Evolutionary conservation across 495 filamentous ascomycete genomes (phyloP), one percentile per base, ranked within the genome.

Genomic region (Articulospora tetracladia): DNA sequence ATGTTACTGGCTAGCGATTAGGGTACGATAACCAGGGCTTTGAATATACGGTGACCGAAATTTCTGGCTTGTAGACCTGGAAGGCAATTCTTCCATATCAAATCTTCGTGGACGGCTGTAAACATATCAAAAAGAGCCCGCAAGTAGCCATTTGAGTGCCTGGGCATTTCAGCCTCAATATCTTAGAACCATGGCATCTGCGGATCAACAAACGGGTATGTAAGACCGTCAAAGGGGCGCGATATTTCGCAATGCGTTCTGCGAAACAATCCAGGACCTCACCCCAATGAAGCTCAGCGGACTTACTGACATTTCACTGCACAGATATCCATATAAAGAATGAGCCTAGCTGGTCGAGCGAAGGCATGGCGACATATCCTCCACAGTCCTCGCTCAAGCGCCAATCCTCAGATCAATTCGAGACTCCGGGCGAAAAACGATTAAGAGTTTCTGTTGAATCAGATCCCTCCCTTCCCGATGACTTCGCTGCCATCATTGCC

Each of bases 401-500:
- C n/a, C 44, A 55, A 10, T 52, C 41, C 11, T 54, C 60, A 11
- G 54, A 58, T 27, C 50, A 64, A 36, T 28, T 34, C 36, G 24
- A 62, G 12, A 64, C 60, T 20, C 19, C 30, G 10, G 55, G 52
- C n/a, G 60, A 64, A 19, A 70, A 70, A 32, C 39, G 66, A 41
- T 66, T 64, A 52, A 62, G 63, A 24, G 49, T 66, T 26, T 65
- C 60, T 8, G 4, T 55, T 13, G 39, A 19, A 0, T 52, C 56
- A 19, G 15, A 25, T 20, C 17, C 49, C 1, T 17, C n/a, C 8
- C 15, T 3, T 15, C 15, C 25, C 26, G 53, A 60, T 22, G 65
- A 67, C 32, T 53, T 69, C 19, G 58, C 39, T 25, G 32, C 39
- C 2, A 36, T 65, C 23, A 49, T 67, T 30, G 60, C 59, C 19